Evolutionary conservation across 768 basidiomycete species (phyloP).

Genomic region (Megacollybia marginata): DNA sequence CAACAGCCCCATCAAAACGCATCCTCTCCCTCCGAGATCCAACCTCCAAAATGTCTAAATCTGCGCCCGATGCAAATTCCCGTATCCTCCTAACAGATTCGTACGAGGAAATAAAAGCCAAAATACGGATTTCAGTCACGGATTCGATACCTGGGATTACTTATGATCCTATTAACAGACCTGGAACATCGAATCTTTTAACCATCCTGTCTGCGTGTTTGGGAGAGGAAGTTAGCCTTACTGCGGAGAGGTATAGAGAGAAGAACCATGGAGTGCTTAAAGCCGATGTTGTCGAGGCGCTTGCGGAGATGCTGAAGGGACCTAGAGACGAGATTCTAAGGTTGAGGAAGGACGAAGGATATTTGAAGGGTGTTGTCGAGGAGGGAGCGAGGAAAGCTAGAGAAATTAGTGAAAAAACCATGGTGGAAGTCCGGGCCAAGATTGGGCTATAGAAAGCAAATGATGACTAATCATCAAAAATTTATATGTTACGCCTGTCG

Average conservation of each 20-base stretch:
- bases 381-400: slow-evolving; percentile 60
- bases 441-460: too few species aligned
- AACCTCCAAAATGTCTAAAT: slow-evolving; percentile 92
- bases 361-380: slow-evolving; percentile 52
- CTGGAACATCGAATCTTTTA: slow-evolving; percentile 55
- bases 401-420: slow-evolving; percentile 50
- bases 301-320: slow-evolving; percentile 55
- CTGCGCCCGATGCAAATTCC: slow-evolving; percentile 67
- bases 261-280: slow-evolving; percentile 67
- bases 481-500: too few species aligned
- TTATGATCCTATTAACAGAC: slow-evolving; percentile 71
- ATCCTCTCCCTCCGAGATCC: slow-evolving; percentile 85
- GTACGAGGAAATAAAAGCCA: slow-evolving; percentile 48
- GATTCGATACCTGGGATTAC: slow-evolving; percentile 72
- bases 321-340: slow-evolving; percentile 68
- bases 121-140: slow-evolving; percentile 78
- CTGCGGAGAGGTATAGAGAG: slow-evolving; percentile 45
- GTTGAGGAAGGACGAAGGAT: slow-evolving; percentile 51
- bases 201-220: slow-evolving; percentile 50
- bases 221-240: slow-evolving; percentile 21
- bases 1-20: slow-evolving; percentile 76
- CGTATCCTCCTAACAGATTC: slow-evolving; percentile 85
- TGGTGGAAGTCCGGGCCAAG: slow-evolving; percentile 68
- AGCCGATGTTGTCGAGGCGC: slow-evolving; percentile 61
- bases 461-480: too few species aligned